A percentile compares a stretch with the other conserved stretches of the same genome.
These are phyloP conservation scores for Sporothrix dimorphospora DNA, from an alignment of 2,329 filamentous ascomycete genomes.

Conservation along the genomic window DNA sequence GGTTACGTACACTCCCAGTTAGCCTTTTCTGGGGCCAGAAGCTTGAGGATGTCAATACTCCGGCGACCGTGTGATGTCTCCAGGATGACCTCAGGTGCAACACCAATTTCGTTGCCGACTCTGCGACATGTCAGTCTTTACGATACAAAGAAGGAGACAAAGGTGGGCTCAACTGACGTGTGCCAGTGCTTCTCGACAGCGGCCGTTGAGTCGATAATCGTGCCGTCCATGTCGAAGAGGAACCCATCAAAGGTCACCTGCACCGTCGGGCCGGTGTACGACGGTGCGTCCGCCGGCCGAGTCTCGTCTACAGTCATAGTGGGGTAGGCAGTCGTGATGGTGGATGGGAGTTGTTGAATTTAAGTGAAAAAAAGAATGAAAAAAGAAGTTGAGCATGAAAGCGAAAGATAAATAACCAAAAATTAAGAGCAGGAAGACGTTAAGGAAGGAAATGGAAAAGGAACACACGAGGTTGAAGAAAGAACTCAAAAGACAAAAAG, in stretches of 20 bases:
- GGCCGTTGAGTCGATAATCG: slow-evolving; percentile 78
- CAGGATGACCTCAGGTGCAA: slow-evolving; percentile 82
- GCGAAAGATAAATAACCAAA: not conserved
- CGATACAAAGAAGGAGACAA: slow-evolving; percentile 6
- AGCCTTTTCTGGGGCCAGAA: slow-evolving; percentile 81
- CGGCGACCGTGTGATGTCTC: slow-evolving; percentile 89
- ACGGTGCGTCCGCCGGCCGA: slow-evolving; percentile 31
- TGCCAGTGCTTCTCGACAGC: slow-evolving; percentile 81
- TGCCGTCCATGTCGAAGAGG: slow-evolving; percentile 79
- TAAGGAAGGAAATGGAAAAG: not conserved
- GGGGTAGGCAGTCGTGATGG: not conserved
- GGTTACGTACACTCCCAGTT: slow-evolving; percentile 85
- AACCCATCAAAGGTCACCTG: slow-evolving; percentile 57
- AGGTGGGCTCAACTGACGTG: slow-evolving; percentile 50
- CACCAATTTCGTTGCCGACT: slow-evolving; percentile 80
- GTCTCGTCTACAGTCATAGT: slow-evolving; percentile 26
- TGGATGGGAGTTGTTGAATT: not conserved
- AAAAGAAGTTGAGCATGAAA: not conserved
- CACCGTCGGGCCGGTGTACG: slow-evolving; percentile 47
- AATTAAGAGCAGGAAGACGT: not conserved
- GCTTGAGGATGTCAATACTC: slow-evolving; percentile 80
- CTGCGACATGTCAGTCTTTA: slow-evolving; percentile 45
- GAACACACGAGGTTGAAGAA: not conserved
- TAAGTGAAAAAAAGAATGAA: not conserved
- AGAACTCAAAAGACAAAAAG: not conserved